phyloP scores from a whole-genome alignment of 495 filamentous ascomycete species.

The Sporormia fimetaria region DNA sequence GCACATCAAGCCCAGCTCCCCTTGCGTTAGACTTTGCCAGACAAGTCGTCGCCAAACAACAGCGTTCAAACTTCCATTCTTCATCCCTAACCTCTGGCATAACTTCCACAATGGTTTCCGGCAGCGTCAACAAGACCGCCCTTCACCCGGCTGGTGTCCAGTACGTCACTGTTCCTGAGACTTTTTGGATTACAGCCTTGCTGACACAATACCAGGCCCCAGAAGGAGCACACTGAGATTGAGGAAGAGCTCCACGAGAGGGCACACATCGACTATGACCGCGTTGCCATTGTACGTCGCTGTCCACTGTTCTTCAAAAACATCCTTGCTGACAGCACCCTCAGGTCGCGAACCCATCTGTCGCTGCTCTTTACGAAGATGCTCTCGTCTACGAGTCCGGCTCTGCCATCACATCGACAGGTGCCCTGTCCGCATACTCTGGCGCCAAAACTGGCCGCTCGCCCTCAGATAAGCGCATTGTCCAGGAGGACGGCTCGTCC shows the following conservation, averaged over 20 bases:
- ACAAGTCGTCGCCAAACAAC: constrained; percentile 50
- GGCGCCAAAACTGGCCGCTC: constrained; percentile 97
- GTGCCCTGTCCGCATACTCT: constrained; percentile 92
- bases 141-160: constrained; percentile 85
- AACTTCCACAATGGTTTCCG: constrained; percentile 55
- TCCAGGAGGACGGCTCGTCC: constrained; percentile 80
- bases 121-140: constrained; percentile 75
- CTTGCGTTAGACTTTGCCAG: constrained; percentile 46
- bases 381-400: constrained; percentile 97
- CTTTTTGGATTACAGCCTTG: no score
- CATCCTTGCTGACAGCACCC: constrained; percentile 8
- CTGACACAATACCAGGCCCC: constrained; percentile 45
- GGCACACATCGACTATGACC: constrained; percentile 98
- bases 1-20: constrained; percentile 41
- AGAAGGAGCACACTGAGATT: constrained; percentile 82
- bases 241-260: constrained; percentile 97
- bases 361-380: constrained; percentile 96
- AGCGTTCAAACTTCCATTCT: constrained; percentile 54
- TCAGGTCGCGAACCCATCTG: constrained; percentile 81
- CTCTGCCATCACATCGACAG: constrained; percentile 89
- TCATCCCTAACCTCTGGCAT: constrained; percentile 44
- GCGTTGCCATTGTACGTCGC: constrained; percentile 82
- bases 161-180: constrained; percentile 44
- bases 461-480: constrained; percentile 91
- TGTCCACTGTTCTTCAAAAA: constrained; percentile 1